Evolutionary conservation across 208 protist genomes (phyloP).

Genomic region (Porcisia deanei): DNA sequence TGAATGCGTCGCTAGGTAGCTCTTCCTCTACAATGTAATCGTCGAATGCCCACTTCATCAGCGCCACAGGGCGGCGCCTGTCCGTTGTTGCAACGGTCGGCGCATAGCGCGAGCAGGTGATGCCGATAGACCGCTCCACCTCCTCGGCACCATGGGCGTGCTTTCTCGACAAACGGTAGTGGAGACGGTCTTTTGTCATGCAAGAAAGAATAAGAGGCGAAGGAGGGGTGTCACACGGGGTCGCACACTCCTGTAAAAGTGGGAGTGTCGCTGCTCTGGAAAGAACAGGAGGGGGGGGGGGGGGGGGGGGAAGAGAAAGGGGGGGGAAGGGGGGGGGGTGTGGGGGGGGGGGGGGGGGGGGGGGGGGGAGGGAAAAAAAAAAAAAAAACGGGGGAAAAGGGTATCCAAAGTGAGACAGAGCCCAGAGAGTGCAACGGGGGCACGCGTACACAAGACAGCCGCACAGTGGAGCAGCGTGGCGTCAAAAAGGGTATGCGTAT

Average conservation of each 20-base stretch:
- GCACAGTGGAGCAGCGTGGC: too few species aligned
- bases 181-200: conserved; percentile 77
- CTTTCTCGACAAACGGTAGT: conserved; percentile 54
- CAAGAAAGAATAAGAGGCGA: background rate
- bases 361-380: conserved; percentile 2
- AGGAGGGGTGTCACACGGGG: background rate
- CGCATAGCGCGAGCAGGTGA: conserved; percentile 36
- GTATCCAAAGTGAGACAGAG: background rate
- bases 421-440: background rate
- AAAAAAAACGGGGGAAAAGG: background rate
- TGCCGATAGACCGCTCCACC: conserved; percentile 67
- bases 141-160: conserved; percentile 44
- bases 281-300: background rate
- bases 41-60: conserved; percentile 90
- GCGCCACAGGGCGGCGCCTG: conserved; percentile 42
- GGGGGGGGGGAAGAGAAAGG: too few species aligned
- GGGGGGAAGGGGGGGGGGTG: background rate
- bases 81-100: background rate
- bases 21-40: conserved; percentile 78
- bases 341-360: too few species aligned
- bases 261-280: background rate
- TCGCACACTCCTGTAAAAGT: background rate
- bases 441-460: too few species aligned
- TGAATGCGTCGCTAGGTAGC: conserved; percentile 32
- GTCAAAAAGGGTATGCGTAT: too few species aligned